These are phyloP conservation scores for Beta corolliflora DNA, from an alignment of 179 eudicot genomes.

Conservation along the genomic window DNA sequence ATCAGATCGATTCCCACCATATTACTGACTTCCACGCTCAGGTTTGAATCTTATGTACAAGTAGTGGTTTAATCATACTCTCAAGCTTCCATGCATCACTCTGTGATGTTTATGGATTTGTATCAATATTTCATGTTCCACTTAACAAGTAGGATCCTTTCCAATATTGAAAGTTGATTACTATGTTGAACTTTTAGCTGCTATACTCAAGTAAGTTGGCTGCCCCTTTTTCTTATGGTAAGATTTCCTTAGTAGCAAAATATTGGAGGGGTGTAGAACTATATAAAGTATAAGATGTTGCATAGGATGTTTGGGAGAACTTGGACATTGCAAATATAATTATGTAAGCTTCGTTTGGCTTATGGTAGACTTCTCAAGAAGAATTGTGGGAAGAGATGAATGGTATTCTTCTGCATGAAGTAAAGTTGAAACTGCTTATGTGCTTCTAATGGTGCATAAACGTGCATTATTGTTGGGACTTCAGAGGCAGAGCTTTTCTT, in stretches of 20 bases:
- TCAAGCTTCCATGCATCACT: no score
- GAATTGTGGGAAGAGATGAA: background rate
- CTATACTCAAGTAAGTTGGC: background rate
- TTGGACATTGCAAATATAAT: background rate
- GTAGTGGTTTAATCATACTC: background rate
- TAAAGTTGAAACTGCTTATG: background rate
- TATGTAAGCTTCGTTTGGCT: background rate
- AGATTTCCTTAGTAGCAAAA: background rate
- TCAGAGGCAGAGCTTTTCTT: background rate
- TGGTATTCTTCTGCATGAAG: background rate
- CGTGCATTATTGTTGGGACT: background rate
- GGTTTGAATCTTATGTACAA: background rate
- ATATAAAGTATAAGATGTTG: background rate
- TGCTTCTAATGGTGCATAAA: background rate
- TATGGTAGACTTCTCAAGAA: background rate
- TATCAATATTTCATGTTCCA: background rate
- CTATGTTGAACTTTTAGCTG: background rate
- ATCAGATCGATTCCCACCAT: background rate
- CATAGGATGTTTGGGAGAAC: background rate
- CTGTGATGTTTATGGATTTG: background rate
- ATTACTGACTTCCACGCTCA: background rate
- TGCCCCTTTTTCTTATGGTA: background rate
- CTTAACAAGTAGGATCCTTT: background rate
- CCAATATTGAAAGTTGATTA: background rate
- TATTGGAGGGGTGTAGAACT: background rate